These are phyloP conservation scores for Trichoderma reesei DNA, from an alignment of 495 filamentous ascomycete genomes.

Conservation along the genomic window DNA sequence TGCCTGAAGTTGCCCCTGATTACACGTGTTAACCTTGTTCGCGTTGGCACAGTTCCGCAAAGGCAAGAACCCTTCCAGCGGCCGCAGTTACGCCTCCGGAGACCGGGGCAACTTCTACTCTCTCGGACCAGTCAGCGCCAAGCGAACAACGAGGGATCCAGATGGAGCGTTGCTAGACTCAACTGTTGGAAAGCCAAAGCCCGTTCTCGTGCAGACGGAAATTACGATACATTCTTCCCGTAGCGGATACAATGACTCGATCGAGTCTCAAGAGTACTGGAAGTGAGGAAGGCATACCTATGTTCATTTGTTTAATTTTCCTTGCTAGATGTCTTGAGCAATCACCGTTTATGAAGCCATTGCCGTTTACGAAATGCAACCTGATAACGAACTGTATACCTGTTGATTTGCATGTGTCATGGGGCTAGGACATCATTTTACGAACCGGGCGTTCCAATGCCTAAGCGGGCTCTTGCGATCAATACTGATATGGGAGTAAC, in stretches of 20 bases:
- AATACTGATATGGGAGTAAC: too few relatives aligned
- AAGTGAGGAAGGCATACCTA: neutral
- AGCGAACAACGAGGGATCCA: conserved; percentile 6
- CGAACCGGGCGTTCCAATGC: too few relatives aligned
- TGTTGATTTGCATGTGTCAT: too few relatives aligned
- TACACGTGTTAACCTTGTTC: neutral
- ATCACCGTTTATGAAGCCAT: neutral
- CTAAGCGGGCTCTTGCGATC: too few relatives aligned
- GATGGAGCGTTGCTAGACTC: conserved; percentile 9
- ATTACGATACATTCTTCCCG: conserved; percentile 9
- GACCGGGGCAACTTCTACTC: conserved; percentile 10
- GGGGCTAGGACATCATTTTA: too few relatives aligned
- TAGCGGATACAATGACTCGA: neutral
- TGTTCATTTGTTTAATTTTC: neutral
- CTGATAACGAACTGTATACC: too few relatives aligned
- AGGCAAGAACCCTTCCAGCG: neutral
- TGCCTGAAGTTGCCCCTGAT: too few relatives aligned
- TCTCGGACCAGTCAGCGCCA: neutral
- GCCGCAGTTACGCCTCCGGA: conserved; percentile 3
- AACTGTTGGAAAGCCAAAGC: conserved; percentile 3
- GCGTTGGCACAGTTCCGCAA: neutral
- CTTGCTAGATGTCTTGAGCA: neutral
- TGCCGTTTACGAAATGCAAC: too few relatives aligned
- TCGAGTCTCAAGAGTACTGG: conserved; percentile 1
- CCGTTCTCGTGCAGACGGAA: conserved; percentile 8